Evolutionary conservation across 345 rosid species (phyloP), one percentile per base, ranked within the genome.

Genomic region (Erucastrum elatum): DNA sequence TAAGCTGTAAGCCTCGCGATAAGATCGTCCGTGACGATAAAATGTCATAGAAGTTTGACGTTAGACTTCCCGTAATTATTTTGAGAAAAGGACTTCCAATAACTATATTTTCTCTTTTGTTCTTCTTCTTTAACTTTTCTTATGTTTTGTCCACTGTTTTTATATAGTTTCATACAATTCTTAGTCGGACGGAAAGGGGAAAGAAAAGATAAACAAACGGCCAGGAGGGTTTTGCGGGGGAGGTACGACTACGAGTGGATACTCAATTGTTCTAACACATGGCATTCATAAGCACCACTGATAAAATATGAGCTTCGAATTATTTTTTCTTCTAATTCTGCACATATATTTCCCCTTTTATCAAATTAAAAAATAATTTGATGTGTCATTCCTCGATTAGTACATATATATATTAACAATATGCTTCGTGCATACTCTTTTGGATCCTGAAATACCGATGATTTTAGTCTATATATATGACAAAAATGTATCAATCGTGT

Each of bases 171-270:
- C 64, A 58, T 64, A 65, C 35, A 63, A 63, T 63, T 31, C 12
- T 31, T n/a, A n/a, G 1, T n/a, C 26, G 9, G 41, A 21, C 5
- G 16, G 15, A 59, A 70, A 77, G 4, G 33, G 34, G 11, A 64
- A 72, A 26, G 16, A 59, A 59, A 75, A 65, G 27, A 65, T 17
- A 56, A 70, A 80, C 30, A 39, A 35, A 68, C 83, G 75, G 82
- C 75, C 51, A 71, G 62, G 76, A 64, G 80, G 61, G 55, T 63
- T 75, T 75, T 56, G 64, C 79, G 91, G 91, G 84, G 86, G 86
- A 86, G 85, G 88, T 88, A 84, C 88, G 80, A 90, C 87, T 88
- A 84, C 88, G 80, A 90, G 81, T 81, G 85, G 70, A 21, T 21
- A 21, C 21, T 21, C 21, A 1, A 21, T 21, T 21, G 21, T 21